A percentile compares a stretch with the other conserved stretches of the same genome.
Evolutionary conservation across 208 protist species (phyloP).

Genomic region (Trypanosoma theileri): DNA sequence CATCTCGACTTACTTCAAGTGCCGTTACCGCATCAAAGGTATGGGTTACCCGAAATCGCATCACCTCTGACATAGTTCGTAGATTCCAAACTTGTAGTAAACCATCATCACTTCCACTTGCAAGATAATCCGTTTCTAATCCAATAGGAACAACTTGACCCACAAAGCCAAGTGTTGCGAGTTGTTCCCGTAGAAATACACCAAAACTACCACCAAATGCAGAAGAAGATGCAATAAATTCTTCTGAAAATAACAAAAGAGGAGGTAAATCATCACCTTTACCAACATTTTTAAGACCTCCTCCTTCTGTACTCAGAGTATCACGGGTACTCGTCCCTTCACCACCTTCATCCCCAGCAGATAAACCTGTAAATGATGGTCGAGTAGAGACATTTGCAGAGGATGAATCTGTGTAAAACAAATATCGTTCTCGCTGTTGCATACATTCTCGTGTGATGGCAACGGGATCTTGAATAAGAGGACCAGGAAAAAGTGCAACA

Average conservation of each 20-base stretch:
- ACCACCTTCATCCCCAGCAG: too few relatives aligned
- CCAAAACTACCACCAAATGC: slow-evolving; percentile 12
- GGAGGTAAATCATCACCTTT: slow-evolving; percentile 14
- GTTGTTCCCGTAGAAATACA: slow-evolving; percentile 28
- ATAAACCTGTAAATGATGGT: background rate
- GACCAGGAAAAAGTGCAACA: slow-evolving; percentile 61
- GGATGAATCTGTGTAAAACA: slow-evolving; percentile 22
- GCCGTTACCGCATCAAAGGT: slow-evolving; percentile 56
- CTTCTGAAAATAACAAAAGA: slow-evolving; percentile 29
- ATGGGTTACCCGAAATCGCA: slow-evolving; percentile 64
- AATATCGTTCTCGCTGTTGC: slow-evolving; percentile 28
- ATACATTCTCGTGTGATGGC: slow-evolving; percentile 26
- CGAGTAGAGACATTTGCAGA: background rate
- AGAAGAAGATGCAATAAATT: slow-evolving; percentile 11
- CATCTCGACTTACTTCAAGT: slow-evolving; percentile 32
- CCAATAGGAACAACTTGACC: slow-evolving; percentile 36
- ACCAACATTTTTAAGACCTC: background rate
- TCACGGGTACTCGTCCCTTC: too few relatives aligned
- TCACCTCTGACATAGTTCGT: slow-evolving; percentile 48
- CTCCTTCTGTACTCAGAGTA: background rate
- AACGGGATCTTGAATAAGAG: slow-evolving; percentile 40
- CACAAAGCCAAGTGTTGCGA: slow-evolving; percentile 40
- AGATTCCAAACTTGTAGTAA: slow-evolving; percentile 85
- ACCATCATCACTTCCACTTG: slow-evolving; percentile 74
- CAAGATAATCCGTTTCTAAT: slow-evolving; percentile 39